Percentiles rank a stretch among this genome's conserved stretches.
Evolutionary conservation across 176 grass and related monocot species (phyloP).

Genomic region (Alloteropsis semialata): DNA sequence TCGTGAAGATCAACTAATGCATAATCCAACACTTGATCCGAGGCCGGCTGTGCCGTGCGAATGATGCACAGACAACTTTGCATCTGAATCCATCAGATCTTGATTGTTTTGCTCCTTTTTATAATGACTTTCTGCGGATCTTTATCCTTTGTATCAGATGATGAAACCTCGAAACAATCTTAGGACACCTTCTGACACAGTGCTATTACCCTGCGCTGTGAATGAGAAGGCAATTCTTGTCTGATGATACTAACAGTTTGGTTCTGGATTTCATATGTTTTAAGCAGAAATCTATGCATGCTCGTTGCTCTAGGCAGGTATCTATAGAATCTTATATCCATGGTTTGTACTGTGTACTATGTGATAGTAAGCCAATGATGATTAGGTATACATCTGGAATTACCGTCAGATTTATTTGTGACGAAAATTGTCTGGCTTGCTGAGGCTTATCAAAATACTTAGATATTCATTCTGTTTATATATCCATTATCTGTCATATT

Average conservation of each 20-base stretch:
- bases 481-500: neutral
- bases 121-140: rapidly evolving
- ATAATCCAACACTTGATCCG: slow-evolving; percentile 88
- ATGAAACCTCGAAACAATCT: slow-evolving; percentile 64
- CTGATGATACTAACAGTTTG: slow-evolving; percentile 50
- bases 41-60: slow-evolving; percentile 8
- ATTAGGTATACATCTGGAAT: slow-evolving; percentile 80
- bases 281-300: no score
- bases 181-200: slow-evolving; percentile 98
- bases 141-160: slow-evolving; percentile 24
- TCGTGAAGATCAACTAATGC: slow-evolving; percentile 54
- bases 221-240: slow-evolving; percentile 66
- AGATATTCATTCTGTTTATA: neutral
- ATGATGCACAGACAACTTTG: slow-evolving; percentile 38
- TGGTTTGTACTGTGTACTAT: rapidly evolving
- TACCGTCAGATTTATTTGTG: slow-evolving; percentile 82
- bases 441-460: slow-evolving; percentile 32
- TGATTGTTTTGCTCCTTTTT: neutral
- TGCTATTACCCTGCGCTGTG: slow-evolving; percentile 37
- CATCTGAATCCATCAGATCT: slow-evolving; percentile 45
- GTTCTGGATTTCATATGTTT: no score
- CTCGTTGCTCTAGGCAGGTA: neutral
- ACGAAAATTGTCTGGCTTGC: slow-evolving; percentile 61
- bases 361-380: slow-evolving; percentile 46
- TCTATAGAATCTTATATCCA: neutral